Conservation (phyloP, 1,284 basidiomycete species). For the Tetrapyrgos nigripes region DNA sequence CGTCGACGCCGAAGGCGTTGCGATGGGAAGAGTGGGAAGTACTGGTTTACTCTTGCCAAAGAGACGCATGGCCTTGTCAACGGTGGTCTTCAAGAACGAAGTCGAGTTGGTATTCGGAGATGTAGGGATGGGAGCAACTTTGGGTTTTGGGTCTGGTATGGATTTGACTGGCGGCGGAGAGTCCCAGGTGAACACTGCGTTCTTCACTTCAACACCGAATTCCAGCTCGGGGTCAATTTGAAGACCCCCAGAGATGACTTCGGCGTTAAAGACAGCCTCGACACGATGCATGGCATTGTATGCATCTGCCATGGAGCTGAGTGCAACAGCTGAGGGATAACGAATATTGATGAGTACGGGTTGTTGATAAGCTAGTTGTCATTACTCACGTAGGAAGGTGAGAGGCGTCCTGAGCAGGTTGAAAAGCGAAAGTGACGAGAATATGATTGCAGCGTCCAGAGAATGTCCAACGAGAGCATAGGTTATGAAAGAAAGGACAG, state of each 20-base stretch:
- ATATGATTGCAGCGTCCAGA: constrained; percentile 62
- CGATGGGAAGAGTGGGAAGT: neutral
- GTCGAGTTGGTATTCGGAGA: neutral
- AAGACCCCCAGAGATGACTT: constrained; percentile 53
- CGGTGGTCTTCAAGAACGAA: neutral
- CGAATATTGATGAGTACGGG: constrained; percentile 67
- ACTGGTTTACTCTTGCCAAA: neutral
- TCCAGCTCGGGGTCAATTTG: constrained; percentile 51
- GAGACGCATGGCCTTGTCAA: neutral
- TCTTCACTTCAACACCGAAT: constrained; percentile 54
- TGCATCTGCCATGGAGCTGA: constrained; percentile 71
- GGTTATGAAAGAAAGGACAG: constrained; percentile 68
- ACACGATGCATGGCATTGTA: constrained; percentile 65
- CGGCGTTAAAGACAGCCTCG: constrained; percentile 63
- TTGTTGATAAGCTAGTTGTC: neutral
- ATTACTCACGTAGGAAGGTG: neutral
- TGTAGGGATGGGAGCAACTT: neutral
- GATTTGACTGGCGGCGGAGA: constrained; percentile 33
- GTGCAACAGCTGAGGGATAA: constrained; percentile 71
- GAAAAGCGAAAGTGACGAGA: constrained; percentile 66
- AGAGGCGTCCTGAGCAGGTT: constrained; percentile 42
- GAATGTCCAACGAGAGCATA: constrained; percentile 53
- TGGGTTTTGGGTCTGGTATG: constrained; percentile 18
- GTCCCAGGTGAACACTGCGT: constrained; percentile 75
- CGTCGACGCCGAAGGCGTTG: constrained; percentile 1